phyloP scores from a whole-genome alignment of 2,329 filamentous ascomycete genomes.

The Emericellopsis cladophorae region DNA sequence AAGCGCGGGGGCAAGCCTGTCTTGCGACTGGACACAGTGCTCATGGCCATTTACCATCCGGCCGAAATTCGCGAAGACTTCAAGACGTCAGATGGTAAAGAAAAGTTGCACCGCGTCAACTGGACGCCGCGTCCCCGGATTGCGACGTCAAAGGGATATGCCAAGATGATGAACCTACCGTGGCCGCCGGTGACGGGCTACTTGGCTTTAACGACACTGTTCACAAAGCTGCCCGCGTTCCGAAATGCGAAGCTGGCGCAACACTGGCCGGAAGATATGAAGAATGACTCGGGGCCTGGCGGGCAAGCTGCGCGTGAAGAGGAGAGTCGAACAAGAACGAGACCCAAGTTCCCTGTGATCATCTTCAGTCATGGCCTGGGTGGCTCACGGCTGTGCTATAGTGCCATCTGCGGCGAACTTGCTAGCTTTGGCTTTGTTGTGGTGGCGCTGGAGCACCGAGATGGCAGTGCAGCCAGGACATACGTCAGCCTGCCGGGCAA shows the following conservation, averaged over 20 bases:
- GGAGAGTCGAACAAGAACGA: slow-evolving; percentile 9
- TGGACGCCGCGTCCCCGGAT: slow-evolving; percentile 49
- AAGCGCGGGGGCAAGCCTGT: slow-evolving; percentile 24
- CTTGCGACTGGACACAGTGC: slow-evolving; percentile 38
- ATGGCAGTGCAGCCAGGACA: slow-evolving; percentile 49
- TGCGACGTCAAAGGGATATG: slow-evolving; percentile 46
- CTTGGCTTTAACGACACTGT: slow-evolving; percentile 44
- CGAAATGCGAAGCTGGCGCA: slow-evolving; percentile 45
- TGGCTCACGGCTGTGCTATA: slow-evolving; percentile 50
- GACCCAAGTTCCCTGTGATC: slow-evolving; percentile 45
- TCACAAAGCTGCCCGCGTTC: slow-evolving; percentile 52
- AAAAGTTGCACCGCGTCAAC: slow-evolving; percentile 37
- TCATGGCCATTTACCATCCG: slow-evolving; percentile 56
- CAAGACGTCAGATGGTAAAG: slow-evolving; percentile 13
- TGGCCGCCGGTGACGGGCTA: slow-evolving; percentile 34
- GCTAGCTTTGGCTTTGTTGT: slow-evolving; percentile 55
- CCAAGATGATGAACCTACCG: slow-evolving; percentile 43
- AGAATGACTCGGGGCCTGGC: slow-evolving; percentile 18
- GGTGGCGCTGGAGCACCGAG: slow-evolving; percentile 50
- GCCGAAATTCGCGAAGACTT: slow-evolving; percentile 23
- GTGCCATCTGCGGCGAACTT: slow-evolving; percentile 50
- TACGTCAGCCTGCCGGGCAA: slow-evolving; percentile 42
- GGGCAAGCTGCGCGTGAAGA: slow-evolving; percentile 17
- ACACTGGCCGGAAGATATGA: slow-evolving; percentile 34
- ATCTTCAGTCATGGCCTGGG: slow-evolving; percentile 57